phyloP scores from a whole-genome alignment of 345 rosid genomes.

The Citrus unshiu region DNA sequence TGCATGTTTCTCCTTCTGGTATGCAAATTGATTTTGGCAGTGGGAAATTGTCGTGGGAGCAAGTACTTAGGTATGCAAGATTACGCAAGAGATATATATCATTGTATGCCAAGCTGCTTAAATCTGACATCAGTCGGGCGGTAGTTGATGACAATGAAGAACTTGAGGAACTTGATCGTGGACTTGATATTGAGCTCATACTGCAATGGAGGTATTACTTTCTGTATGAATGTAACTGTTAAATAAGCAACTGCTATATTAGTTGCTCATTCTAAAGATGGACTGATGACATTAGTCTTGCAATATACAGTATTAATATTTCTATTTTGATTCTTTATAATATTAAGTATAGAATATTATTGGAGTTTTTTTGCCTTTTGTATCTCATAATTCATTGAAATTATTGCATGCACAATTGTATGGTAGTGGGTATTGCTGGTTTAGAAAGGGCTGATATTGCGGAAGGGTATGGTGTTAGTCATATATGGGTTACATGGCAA shows the following conservation, averaged over 20 bases:
- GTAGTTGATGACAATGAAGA: conserved; percentile 77
- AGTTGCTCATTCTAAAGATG: background rate
- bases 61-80: conserved; percentile 64
- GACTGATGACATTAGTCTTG: background rate
- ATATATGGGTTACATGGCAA: background rate
- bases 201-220: conserved; percentile 87
- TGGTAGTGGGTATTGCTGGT: background rate
- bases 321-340: background rate
- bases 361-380: background rate
- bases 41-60: conserved; percentile 94
- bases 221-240: conserved; percentile 6
- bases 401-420: background rate
- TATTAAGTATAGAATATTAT: background rate
- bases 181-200: conserved; percentile 84
- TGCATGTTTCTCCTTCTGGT: background rate
- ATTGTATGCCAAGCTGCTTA: conserved; percentile 80
- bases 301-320: background rate
- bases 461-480: background rate
- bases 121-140: conserved; percentile 59
- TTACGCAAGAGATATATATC: conserved; percentile 88
- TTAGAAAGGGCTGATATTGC: background rate
- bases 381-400: background rate
- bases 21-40: conserved; percentile 47
- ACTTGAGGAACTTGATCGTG: conserved; percentile 78
- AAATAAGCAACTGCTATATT: background rate